Conservation (phyloP, 2,329 filamentous ascomycete genomes). For the Xylaria sp. region DNA sequence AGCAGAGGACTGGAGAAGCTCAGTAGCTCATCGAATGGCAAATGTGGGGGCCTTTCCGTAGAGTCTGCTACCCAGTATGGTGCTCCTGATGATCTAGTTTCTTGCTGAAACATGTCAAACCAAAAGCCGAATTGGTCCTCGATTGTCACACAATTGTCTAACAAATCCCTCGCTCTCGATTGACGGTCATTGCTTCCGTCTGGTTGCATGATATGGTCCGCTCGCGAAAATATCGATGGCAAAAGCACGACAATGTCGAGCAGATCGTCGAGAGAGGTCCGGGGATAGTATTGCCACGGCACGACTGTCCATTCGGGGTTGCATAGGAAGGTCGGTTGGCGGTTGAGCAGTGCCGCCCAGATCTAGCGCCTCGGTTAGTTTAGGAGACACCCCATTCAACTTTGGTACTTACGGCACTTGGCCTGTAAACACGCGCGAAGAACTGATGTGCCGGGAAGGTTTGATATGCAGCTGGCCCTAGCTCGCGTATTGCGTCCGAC, state of each 20-base stretch:
- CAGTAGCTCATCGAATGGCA: slow-evolving; percentile 60
- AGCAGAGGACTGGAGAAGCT: slow-evolving; percentile 58
- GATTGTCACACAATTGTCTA: slow-evolving; percentile 60
- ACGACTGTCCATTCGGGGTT: slow-evolving; percentile 62
- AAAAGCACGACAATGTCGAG: slow-evolving; percentile 63
- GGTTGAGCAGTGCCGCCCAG: slow-evolving; percentile 61
- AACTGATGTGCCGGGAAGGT: slow-evolving; percentile 68
- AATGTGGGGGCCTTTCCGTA: slow-evolving; percentile 44
- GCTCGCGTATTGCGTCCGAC: slow-evolving; percentile 53
- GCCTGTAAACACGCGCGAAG: slow-evolving; percentile 66
- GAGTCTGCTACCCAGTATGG: slow-evolving; percentile 55
- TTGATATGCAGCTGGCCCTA: slow-evolving; percentile 60
- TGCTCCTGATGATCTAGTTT: slow-evolving; percentile 38
- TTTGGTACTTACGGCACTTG: slow-evolving; percentile 59
- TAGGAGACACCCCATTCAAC: background rate
- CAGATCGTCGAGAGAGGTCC: slow-evolving; percentile 62
- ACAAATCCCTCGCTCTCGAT: slow-evolving; percentile 59
- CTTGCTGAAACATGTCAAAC: slow-evolving; percentile 50
- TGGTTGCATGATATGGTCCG: slow-evolving; percentile 56
- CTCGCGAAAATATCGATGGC: slow-evolving; percentile 59
- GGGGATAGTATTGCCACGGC: slow-evolving; percentile 65
- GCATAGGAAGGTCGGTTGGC: slow-evolving; percentile 63
- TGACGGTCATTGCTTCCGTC: slow-evolving; percentile 57
- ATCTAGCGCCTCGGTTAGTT: slow-evolving; percentile 41
- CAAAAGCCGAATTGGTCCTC: slow-evolving; percentile 62